Evolutionary conservation across 164 flowering plant species (phyloP).

Genomic region (Warburgia ugandensis): DNA sequence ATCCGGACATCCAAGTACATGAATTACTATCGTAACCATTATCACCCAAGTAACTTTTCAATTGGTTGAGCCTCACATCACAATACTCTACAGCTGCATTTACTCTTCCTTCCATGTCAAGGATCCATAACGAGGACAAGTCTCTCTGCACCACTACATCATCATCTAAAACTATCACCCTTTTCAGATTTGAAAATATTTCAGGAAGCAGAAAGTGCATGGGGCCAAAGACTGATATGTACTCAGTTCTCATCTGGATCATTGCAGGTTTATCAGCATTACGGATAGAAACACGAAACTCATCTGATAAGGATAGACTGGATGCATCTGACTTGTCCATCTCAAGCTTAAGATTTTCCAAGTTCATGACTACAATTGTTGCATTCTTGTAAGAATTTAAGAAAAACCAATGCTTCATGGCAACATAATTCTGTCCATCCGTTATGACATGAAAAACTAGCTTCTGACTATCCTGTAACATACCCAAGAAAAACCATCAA

Average conservation of each 20-base stretch:
- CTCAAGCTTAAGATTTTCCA: slow-evolving; percentile 52
- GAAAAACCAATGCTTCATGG: slow-evolving; percentile 79
- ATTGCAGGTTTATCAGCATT: slow-evolving; percentile 16
- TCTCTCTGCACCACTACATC: slow-evolving; percentile 83
- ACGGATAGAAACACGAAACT: slow-evolving; percentile 67
- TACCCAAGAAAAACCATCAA: slow-evolving; percentile 3
- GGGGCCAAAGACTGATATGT: slow-evolving; percentile 65
- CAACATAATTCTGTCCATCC: slow-evolving; percentile 64
- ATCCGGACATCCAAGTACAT: slow-evolving; percentile 94
- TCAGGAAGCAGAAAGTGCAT: slow-evolving; percentile 72
- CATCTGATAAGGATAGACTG: slow-evolving; percentile 45
- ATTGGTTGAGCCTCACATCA: slow-evolving; percentile 49
- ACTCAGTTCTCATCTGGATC: slow-evolving; percentile 39
- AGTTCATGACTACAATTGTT: slow-evolving; percentile 59
- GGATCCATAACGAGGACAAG: slow-evolving; percentile 69
- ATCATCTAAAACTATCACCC: slow-evolving; percentile 76
- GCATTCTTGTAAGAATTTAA: slow-evolving; percentile 51
- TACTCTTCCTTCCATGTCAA: slow-evolving; percentile 75
- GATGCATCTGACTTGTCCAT: slow-evolving; percentile 16
- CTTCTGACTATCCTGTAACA: slow-evolving; percentile 67
- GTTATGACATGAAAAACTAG: slow-evolving; percentile 87
- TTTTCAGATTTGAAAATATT: slow-evolving; percentile 53
- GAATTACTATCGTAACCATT: slow-evolving; percentile 27
- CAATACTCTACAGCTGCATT: slow-evolving; percentile 70
- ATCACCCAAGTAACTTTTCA: slow-evolving; percentile 41